A percentile compares a stretch with the other conserved stretches of the same genome.
Conservation (phyloP, 1,284 basidiomycete species). For the Sporisorium reilianum region DNA sequence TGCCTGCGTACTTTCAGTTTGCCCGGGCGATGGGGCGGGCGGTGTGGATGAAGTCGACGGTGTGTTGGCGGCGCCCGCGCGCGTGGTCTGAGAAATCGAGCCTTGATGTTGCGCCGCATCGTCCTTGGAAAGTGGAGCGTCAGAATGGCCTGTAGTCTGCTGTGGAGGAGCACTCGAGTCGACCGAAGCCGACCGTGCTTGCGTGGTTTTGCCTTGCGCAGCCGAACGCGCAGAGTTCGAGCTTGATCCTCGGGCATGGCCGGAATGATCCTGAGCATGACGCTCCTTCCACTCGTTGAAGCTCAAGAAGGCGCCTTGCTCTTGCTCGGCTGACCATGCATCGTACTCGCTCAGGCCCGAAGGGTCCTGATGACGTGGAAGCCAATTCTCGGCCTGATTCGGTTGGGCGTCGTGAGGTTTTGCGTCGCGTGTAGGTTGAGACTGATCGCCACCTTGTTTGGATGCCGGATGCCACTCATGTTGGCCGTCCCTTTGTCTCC, state of each 20-base stretch:
- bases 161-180: neutral
- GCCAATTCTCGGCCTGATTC: neutral
- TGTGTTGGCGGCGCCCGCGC: neutral
- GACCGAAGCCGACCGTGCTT: slow-evolving; percentile 2
- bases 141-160: neutral
- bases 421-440: neutral
- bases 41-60: neutral
- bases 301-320: slow-evolving; percentile 39
- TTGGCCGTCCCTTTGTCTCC: slow-evolving; percentile 45
- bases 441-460: neutral
- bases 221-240: neutral
- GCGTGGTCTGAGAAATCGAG: neutral
- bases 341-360: slow-evolving; percentile 34
- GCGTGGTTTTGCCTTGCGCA: neutral
- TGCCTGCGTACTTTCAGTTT: neutral
- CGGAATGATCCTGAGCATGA: slow-evolving; percentile 12
- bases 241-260: neutral
- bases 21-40: neutral
- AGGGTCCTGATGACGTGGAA: neutral
- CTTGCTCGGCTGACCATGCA: slow-evolving; percentile 50
- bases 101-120: neutral
- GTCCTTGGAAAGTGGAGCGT: neutral
- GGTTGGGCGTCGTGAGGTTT: neutral
- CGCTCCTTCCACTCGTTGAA: slow-evolving; percentile 52
- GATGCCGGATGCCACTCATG: slow-evolving; percentile 46